A percentile compares a stretch with the other conserved stretches of the same genome.
Conservation (phyloP, 805 yeast species). For the Wickerhamiella musiphila region DNA sequence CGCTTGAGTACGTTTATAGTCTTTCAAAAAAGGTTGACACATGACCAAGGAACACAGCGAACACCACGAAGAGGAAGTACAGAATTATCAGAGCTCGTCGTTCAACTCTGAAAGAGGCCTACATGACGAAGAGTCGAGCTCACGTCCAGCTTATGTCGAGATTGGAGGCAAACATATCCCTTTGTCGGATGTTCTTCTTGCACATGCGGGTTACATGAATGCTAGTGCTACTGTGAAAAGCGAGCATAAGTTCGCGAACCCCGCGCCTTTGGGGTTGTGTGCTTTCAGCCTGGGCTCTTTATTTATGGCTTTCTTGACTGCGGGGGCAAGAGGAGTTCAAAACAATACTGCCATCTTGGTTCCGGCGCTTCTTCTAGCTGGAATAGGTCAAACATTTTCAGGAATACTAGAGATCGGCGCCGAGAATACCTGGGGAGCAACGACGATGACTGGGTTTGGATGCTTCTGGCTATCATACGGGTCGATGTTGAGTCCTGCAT, state of each 20-base stretch:
- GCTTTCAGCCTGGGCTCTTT: conserved; percentile 48
- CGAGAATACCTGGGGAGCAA: conserved; percentile 51
- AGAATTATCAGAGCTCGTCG: too few relatives aligned
- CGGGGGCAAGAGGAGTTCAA: conserved; percentile 40
- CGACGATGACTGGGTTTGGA: conserved; percentile 28
- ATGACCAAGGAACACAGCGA: too few relatives aligned
- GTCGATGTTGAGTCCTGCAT: conserved; percentile 35
- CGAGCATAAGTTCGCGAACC: conserved; percentile 37
- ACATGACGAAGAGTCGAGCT: too few relatives aligned
- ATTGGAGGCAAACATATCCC: background rate
- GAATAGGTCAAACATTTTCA: conserved; percentile 40
- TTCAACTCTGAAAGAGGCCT: too few relatives aligned
- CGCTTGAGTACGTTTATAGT: too few relatives aligned
- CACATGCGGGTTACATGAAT: conserved; percentile 1
- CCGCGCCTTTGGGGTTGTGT: conserved; percentile 45
- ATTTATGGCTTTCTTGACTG: conserved; percentile 36
- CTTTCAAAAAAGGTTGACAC: too few relatives aligned
- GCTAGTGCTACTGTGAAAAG: background rate
- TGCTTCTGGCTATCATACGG: conserved; percentile 54
- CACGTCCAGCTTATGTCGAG: background rate
- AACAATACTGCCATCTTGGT: conserved; percentile 40
- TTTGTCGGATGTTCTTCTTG: conserved; percentile 1
- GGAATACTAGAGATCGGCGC: conserved; percentile 52
- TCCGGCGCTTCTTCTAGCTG: conserved; percentile 46
- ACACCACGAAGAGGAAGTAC: too few relatives aligned